Evolutionary conservation across 139 green algal genomes (phyloP), one percentile per base, ranked within the genome.

Genomic region (Pseudopediastrum boryanum): DNA sequence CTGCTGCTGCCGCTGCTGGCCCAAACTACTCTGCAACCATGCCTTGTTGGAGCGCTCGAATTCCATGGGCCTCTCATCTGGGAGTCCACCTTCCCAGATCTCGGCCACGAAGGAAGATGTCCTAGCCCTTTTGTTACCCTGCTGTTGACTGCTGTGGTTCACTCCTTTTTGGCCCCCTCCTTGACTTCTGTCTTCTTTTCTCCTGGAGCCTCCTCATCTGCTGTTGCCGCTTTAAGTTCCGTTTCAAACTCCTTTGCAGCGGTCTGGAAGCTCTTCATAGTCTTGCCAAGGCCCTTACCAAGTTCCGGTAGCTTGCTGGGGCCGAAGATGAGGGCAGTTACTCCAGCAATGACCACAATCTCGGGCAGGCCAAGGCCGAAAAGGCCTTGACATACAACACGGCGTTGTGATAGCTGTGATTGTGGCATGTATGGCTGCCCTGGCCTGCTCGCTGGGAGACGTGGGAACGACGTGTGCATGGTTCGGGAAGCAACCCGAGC

Each of bases 241-340:
- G 82, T 86, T 39, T 92, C 83, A 66, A 94, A 94, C 81, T 94
- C 90, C 83, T 94, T 94, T 23, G 93, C 93, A n/a, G 93, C 94
- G 0, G 82, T 89, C 80, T 98, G 94, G 79, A 98, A 97, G 82
- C 85, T 93, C 89, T 98, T 98, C 2, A 97, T 87, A 0, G 95
- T 98, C 85, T 97, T 94, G 19, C 95, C 95, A 0, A 98, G 85
- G 16, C 85, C 88, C 84, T 96, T 98, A 33, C 95, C 95, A 2
- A 98, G 82, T 78, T 98, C 95, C 1, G 95, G 95, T 39, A 98
- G 92, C 83, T 98, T 97, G 79, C 85, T 94, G n/a, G 95, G 95
- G 1, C 89, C 94, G 71, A 96, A 97, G 23, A 97, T 85, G n/a
- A 97, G 81, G 2, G 90, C 92, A 10, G 91, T 89, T 2, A 97